These are phyloP conservation scores for Leptographium flavum DNA, from an alignment of 2,329 filamentous ascomycete genomes.

Conservation along the genomic window DNA sequence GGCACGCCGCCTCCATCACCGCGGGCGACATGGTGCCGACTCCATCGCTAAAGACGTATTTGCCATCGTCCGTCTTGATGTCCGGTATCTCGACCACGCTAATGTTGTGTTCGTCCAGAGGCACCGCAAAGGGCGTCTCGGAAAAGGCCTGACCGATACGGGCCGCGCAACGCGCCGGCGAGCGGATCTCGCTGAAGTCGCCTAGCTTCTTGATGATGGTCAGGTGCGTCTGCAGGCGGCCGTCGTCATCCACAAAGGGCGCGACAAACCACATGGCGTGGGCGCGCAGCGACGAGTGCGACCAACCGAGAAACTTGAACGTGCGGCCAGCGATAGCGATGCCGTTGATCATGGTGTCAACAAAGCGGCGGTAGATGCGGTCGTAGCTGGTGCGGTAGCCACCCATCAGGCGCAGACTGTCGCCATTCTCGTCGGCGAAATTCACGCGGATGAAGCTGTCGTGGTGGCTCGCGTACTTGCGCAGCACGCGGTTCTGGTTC, in stretches of 20 bases:
- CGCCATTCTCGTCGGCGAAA: slow-evolving; percentile 61
- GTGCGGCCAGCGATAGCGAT: slow-evolving; percentile 48
- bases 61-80: slow-evolving; percentile 31
- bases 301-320: slow-evolving; percentile 62
- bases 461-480: slow-evolving; percentile 44
- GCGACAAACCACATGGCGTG: slow-evolving; percentile 55
- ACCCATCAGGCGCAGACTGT: slow-evolving; percentile 38
- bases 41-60: slow-evolving; percentile 61
- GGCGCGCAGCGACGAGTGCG: slow-evolving; percentile 59
- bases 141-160: slow-evolving; percentile 57
- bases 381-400: slow-evolving; percentile 34
- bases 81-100: slow-evolving; percentile 27
- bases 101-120: slow-evolving; percentile 26
- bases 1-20: slow-evolving; percentile 47
- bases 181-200: slow-evolving; percentile 33
- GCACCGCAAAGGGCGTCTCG: slow-evolving; percentile 53
- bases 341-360: slow-evolving; percentile 38
- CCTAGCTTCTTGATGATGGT: slow-evolving; percentile 34
- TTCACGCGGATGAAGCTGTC: slow-evolving; percentile 56
- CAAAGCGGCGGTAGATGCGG: slow-evolving; percentile 47
- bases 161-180: slow-evolving; percentile 42
- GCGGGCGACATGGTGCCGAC: slow-evolving; percentile 57
- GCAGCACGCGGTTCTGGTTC: slow-evolving; percentile 54
- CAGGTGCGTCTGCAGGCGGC: slow-evolving; percentile 20
- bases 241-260: slow-evolving; percentile 24